Percentiles rank a stretch among this genome's conserved stretches.
These are phyloP conservation scores for Arthrobotrys sinensis DNA, from an alignment of 2,329 filamentous ascomycete species.

Conservation along the genomic window DNA sequence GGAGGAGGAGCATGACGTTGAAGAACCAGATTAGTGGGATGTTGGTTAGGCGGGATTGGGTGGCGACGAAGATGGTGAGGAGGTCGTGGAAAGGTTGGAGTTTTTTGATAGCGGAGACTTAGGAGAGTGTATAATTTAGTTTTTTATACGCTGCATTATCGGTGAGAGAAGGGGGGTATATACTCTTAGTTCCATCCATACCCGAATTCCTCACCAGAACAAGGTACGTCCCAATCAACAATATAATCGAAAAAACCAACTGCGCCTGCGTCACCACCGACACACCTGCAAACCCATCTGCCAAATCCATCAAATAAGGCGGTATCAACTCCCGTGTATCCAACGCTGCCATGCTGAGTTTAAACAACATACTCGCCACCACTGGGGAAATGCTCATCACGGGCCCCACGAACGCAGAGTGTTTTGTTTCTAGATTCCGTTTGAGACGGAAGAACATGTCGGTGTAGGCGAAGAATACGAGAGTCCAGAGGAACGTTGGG, in stretches of 20 bases:
- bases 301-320: constrained; percentile 66
- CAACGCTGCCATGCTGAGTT: constrained; percentile 86
- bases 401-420: constrained; percentile 68
- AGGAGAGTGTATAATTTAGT: not conserved
- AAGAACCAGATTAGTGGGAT: constrained; percentile 87
- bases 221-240: constrained; percentile 66
- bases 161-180: not conserved
- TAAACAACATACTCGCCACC: constrained; percentile 81
- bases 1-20: constrained; percentile 74
- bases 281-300: constrained; percentile 67
- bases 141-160: not conserved
- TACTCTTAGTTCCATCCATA: constrained; percentile 11
- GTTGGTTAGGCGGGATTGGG: constrained; percentile 87
- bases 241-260: constrained; percentile 46
- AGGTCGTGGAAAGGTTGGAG: constrained; percentile 75
- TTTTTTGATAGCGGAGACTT: constrained; percentile 14
- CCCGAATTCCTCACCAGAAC: constrained; percentile 66
- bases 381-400: constrained; percentile 69
- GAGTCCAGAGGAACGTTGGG: constrained; percentile 79
- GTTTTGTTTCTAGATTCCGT: constrained; percentile 69
- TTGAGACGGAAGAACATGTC: constrained; percentile 71
- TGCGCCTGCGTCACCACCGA: constrained; percentile 71
- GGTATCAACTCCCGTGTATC: constrained; percentile 87
- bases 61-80: constrained; percentile 83
- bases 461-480: constrained; percentile 80